Evolutionary conservation across 140 eudicot species (phyloP), one percentile per base, ranked within the genome.

Genomic region (Erigeron philadelphicus): DNA sequence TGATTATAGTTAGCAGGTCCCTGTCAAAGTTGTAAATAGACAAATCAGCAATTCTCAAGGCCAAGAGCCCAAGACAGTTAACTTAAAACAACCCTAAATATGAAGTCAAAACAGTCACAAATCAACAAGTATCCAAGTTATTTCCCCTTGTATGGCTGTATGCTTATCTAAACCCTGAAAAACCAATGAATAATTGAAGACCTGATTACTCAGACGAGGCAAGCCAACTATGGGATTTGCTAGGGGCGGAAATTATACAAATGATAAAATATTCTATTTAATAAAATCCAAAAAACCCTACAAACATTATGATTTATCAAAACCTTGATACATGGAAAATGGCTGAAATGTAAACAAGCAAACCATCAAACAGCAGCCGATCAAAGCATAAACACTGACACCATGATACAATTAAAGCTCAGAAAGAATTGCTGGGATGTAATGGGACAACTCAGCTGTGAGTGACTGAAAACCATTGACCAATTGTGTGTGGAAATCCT

Each of bases 381-480:
- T 16, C 53, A 64, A 48, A 74, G 46, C 61, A 57, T 44, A 70
- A 61, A 70, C 62, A 62, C 7, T 62, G n/a, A 60, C 66, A 52
- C 58, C 48, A 59, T 15, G 72, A 49, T 50, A 61, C 53, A 66
- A 78, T 83, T 83, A 91, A 9, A 93, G 95, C 83, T 93, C 98
- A 5, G 98, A 93, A 38, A 93, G 96, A 77, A 94, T 93, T 66
- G 98, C 98, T 43, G 98, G 98, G 68, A 93, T 93, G 84, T 93
- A 93, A 77, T 93, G 98, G 9, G 98, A 93, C 76, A 93, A 75
- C 58, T 93, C 98, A 10, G 98, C 98, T 9, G 98, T 93, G 23
- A 93, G 88, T 2, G 98, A 93, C 83, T 93, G 98, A 70, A 93
- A 93, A 16, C 98, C 98, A 44, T 93, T 93, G 41, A 93, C 96